Conservation (phyloP, 148 eudicot species). For the Agrostemma githago region DNA sequence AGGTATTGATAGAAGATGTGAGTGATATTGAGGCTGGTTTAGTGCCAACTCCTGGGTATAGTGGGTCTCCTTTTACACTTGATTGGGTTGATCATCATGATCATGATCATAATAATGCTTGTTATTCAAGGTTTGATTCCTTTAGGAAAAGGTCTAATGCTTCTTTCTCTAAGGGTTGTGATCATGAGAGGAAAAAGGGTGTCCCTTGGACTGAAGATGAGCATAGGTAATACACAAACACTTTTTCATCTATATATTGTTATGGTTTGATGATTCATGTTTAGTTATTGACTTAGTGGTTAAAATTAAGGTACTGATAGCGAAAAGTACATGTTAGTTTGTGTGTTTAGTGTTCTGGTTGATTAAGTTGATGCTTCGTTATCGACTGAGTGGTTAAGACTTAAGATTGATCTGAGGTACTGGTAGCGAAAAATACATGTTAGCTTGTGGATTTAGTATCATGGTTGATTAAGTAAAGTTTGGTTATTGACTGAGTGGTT, state of each 20-base stretch:
- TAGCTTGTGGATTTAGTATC: no score
- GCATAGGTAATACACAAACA: slow-evolving; percentile 55
- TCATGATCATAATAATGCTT: no score
- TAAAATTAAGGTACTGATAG: not conserved
- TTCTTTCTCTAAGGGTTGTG: slow-evolving; percentile 36
- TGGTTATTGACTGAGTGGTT: no score
- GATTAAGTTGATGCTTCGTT: no score
- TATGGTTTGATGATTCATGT: no score
- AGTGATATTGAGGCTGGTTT: slow-evolving; percentile 78
- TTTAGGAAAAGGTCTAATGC: slow-evolving; percentile 34
- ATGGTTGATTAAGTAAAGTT: no score
- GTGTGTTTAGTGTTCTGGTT: no score
- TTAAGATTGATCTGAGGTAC: no score
- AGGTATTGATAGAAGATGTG: slow-evolving; percentile 61
- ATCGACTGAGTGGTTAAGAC: no score
- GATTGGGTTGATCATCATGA: slow-evolving; percentile 40
- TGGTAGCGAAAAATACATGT: no score
- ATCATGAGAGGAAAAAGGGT: slow-evolving; percentile 86
- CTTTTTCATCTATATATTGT: not conserved
- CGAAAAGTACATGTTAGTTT: no score
- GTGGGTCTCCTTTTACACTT: slow-evolving; percentile 44
- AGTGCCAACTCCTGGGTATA: slow-evolving; percentile 74
- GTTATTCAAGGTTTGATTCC: slow-evolving; percentile 29
- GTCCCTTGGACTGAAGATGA: slow-evolving; percentile 96
- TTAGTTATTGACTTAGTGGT: not conserved